Base-by-base conservation (phyloP, 805 yeast species). In the fission yeast (Schizosaccharomyces pombe) region DNA sequence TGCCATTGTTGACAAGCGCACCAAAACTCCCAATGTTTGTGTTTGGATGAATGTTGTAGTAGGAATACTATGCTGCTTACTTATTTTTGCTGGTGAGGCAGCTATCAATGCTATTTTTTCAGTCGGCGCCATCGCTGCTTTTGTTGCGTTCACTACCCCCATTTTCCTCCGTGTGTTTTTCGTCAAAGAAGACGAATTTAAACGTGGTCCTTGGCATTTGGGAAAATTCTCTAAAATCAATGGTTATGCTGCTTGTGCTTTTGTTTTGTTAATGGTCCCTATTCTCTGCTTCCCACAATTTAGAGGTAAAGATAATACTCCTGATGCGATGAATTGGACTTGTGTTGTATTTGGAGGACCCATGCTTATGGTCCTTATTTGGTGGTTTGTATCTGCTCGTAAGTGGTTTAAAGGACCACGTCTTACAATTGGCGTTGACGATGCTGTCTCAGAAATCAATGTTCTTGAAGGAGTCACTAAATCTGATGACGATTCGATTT, bases 71-170 rank as follows among this genome's bases (percentile, higher is more conserved):
- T 67, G 77, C 24, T 67, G 78, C 57, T 69, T 76, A 55, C 70
- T 77, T 57, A 72, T 79, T 63, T 77, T 79, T 64, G 79, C 79
- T 33, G 82, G 82, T 40, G 78, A 75, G 56, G 70, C 73, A 22
- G 81, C 85, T 52, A 76, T 79, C 59, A 78, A 74, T 31, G 85
- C 85, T 47, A 78, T 79, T 57, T 80, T 80, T 67, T 77, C 83
- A 1, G 82, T 80, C 52, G 82, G 83, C 32, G 84, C 83, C 49
- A 78, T 79, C 61, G 75, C 81, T 12, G 76, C 81, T 0, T 78
- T 78, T 60, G 72, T 79, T 56, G 79, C 85, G 2, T 80, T 79
- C 65, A 71, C 76, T n/a, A 68, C 76, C 59, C 85, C 85, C 11
- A 75, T 79, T 19, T 60, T 76, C 6, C 70, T 79, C 56, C 75